Percentiles rank a stretch among this genome's conserved stretches.
These are phyloP conservation scores for Calonectria fujianensis DNA, from an alignment of 2,329 filamentous ascomycete genomes.

Conservation along the genomic window DNA sequence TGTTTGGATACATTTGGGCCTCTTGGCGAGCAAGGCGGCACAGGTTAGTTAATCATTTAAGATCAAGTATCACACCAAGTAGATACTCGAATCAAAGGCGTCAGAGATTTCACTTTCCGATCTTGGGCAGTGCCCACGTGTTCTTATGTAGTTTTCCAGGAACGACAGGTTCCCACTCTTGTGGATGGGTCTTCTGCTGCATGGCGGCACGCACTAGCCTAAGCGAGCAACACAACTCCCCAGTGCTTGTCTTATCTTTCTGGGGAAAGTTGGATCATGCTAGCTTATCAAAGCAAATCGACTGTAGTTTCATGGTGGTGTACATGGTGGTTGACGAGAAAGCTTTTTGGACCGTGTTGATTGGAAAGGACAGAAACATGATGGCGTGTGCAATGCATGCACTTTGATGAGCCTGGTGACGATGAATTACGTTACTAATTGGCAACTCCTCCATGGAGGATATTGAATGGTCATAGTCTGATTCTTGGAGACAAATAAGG, in stretches of 20 bases:
- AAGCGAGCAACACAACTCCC: background rate
- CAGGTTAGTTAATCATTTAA: conserved; percentile 26
- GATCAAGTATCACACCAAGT: conserved; percentile 28
- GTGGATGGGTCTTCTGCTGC: background rate
- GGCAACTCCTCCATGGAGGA: too few relatives aligned
- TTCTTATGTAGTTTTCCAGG: background rate
- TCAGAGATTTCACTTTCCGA: conserved; percentile 19
- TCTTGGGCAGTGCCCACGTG: background rate
- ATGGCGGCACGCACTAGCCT: background rate
- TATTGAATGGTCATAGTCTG: background rate
- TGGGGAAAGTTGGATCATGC: background rate
- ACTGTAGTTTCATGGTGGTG: background rate
- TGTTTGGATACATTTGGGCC: conserved; percentile 40
- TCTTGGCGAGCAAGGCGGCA: conserved; percentile 16
- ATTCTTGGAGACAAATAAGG: background rate
- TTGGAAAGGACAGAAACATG: background rate
- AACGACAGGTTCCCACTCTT: background rate
- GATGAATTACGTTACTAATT: background rate
- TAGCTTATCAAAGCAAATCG: too few relatives aligned
- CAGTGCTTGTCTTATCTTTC: background rate
- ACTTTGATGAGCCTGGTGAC: background rate
- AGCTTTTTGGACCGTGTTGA: too few relatives aligned
- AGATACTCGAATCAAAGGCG: conserved; percentile 40
- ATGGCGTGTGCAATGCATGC: background rate
- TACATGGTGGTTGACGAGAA: background rate